Conservation (phyloP, 1,284 basidiomycete species). For the Coniferiporia sulphurascens region DNA sequence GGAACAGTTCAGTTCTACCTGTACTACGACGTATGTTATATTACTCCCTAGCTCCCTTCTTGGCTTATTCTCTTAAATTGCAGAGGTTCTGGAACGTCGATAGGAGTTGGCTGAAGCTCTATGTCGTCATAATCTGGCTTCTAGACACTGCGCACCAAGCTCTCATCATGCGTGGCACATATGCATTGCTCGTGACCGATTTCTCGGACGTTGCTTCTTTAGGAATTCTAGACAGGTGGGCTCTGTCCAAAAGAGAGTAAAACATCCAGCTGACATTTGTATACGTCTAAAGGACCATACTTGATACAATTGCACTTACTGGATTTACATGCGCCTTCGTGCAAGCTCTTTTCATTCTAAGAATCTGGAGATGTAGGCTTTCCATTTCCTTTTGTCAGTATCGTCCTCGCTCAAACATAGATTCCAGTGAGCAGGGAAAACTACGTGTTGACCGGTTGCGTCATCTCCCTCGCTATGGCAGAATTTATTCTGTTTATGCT, state of each 20-base stretch:
- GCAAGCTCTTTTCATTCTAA: constrained; percentile 3
- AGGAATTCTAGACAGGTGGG: neutral
- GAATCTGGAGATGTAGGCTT: constrained; percentile 4
- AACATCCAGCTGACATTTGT: neutral
- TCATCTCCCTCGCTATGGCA: neutral
- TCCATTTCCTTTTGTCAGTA: neutral
- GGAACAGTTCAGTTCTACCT: constrained; percentile 6
- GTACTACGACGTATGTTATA: constrained; percentile 5
- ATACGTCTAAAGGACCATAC: neutral
- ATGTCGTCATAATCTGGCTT: constrained; percentile 6
- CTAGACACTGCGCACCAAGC: constrained; percentile 12
- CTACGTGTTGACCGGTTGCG: constrained; percentile 2
- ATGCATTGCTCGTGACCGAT: constrained; percentile 6
- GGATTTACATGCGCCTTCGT: neutral
- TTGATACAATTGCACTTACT: neutral
- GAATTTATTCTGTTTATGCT: neutral
- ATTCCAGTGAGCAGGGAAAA: constrained; percentile 9
- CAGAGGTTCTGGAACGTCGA: constrained; percentile 7
- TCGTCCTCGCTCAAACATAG: neutral
- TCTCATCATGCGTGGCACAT: constrained; percentile 1
- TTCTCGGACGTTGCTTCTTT: constrained; percentile 1
- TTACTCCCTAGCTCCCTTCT: neutral
- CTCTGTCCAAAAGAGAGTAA: neutral
- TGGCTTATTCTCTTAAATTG: neutral
- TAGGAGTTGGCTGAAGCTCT: neutral